Evolutionary conservation across 2,329 filamentous ascomycete species (phyloP).

Genomic region (Aaosphaeria pasadenensis): DNA sequence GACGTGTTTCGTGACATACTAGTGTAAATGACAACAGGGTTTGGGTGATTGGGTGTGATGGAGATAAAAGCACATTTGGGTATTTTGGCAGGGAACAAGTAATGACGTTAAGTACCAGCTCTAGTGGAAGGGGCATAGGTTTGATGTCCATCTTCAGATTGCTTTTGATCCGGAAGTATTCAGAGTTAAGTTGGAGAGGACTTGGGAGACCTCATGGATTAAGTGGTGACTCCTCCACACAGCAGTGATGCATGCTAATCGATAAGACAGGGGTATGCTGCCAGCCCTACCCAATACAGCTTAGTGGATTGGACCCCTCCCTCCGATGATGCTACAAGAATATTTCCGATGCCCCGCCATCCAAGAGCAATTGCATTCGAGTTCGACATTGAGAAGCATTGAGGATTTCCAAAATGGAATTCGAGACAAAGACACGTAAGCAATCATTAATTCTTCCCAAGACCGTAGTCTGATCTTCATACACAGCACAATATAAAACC

Average conservation of each 20-base stretch:
- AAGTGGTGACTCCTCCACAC: slow-evolving; percentile 2
- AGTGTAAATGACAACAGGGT: slow-evolving; percentile 46
- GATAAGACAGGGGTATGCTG: no score
- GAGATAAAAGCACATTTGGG: slow-evolving; percentile 26
- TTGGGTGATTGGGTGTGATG: slow-evolving; percentile 41
- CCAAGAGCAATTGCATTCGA: no score
- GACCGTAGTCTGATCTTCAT: neutral
- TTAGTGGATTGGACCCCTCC: no score
- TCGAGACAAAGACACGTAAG: slow-evolving; percentile 72
- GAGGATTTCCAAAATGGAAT: slow-evolving; percentile 56
- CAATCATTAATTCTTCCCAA: slow-evolving; percentile 2
- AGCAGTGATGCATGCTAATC: no score
- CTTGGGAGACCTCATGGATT: neutral
- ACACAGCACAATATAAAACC: slow-evolving; percentile 70
- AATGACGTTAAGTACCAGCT: slow-evolving; percentile 26
- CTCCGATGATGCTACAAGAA: no score
- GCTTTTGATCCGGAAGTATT: no score
- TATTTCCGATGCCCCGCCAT: no score
- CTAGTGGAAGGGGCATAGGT: slow-evolving; percentile 18
- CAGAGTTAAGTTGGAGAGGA: no score
- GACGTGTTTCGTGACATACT: slow-evolving; percentile 44
- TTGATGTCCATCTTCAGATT: slow-evolving; percentile 9
- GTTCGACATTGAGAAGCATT: no score
- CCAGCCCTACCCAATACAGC: no score
- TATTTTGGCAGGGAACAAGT: slow-evolving; percentile 15